Conservation (phyloP, 306 rosid genomes). For the Malus sieversii region DNA sequence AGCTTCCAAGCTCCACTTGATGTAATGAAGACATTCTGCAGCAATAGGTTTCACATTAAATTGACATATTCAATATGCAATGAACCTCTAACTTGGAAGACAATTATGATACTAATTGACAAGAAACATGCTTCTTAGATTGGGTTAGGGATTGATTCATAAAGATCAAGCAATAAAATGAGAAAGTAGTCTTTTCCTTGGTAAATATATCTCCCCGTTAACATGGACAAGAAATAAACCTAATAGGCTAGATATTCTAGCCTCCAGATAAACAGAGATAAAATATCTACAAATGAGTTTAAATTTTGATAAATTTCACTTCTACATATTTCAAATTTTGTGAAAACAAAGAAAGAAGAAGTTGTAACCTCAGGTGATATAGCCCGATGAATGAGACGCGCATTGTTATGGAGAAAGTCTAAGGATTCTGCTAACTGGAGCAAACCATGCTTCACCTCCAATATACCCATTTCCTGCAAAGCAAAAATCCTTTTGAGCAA, state of each 20-base stretch:
- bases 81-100: background rate
- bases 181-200: background rate
- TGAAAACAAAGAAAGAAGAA: background rate
- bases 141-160: background rate
- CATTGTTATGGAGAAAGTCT: constrained; percentile 90
- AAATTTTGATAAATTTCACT: background rate
- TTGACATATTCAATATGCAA: background rate
- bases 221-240: background rate
- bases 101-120: background rate
- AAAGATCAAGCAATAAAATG: background rate
- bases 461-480: constrained; percentile 77
- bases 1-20: constrained; percentile 99
- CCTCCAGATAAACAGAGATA: background rate
- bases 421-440: constrained; percentile 89
- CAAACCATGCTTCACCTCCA: constrained; percentile 97
- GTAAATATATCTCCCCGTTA: background rate
- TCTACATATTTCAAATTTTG: background rate
- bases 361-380: constrained; percentile 80
- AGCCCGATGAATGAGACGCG: constrained; percentile 82
- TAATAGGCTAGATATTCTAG: background rate
- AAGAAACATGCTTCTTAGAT: background rate
- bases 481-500: background rate
- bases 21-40: constrained; percentile 91
- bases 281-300: background rate
- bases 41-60: constrained; percentile 9